Evolutionary conservation across 257 asterid genomes (phyloP), one percentile per base, ranked within the genome.

Genomic region (Gentiana macrophylla): DNA sequence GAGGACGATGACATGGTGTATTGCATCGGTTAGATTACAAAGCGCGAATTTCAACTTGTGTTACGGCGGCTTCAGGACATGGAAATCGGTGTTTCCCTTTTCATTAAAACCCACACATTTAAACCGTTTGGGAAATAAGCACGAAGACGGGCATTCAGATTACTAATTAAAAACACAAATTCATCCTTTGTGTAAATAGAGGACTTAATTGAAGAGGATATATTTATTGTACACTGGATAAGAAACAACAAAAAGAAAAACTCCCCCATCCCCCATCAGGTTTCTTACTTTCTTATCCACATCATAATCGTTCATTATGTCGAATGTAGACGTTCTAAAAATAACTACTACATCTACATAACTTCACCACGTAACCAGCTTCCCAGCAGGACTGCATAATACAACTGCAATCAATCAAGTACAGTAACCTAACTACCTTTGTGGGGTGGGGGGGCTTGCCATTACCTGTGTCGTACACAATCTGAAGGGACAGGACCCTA

Each of bases 281-380:
- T 10, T 41, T 5, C 46, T 5, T 1, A 63, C 33, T 62, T 69
- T 65, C 66, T 71, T 79, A 61, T 74, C 78, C 83, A 72, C 49
- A 63, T 60, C 24, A 24, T 24, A 24, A 60, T 67, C 71, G 52
- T 55, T 61, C 64, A 43, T 62, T 71, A 52, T 53, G 62, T 50
- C 57, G 56, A 69, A 63, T 60, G 72, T 66, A 67, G 74, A 58
- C 66, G 64, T 50, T 54, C 77, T 72, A 71, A 77, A 81, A 72
- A 74, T 68, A 74, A 70, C 84, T 77, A 70, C 64, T 56, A 68
- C 60, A 66, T 69, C 86, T 88, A 88, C 76, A 74, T 61, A 67
- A 76, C 46, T 71, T 75, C 59, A 73, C 66, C 80, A 69, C 70
- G 59, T 61, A 70, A 64, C 44, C 60, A 56, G 43, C 73, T 69